Percentiles rank a stretch among this genome's conserved stretches.
phyloP scores from a whole-genome alignment of 2,329 filamentous ascomycete species.

The Ophiostoma perfectum region DNA sequence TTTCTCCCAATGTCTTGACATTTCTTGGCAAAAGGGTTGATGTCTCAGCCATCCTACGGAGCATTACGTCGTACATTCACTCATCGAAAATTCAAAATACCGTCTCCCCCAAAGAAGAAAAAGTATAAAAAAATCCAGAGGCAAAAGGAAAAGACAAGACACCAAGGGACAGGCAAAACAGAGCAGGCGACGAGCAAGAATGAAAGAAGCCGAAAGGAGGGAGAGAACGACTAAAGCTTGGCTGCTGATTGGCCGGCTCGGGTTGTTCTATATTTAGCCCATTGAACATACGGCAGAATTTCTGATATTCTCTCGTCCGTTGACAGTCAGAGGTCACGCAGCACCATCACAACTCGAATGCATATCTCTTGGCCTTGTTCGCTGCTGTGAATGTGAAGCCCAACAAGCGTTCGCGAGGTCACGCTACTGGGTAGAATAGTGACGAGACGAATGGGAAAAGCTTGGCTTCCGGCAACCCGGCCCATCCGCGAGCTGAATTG shows the following conservation, averaged over 20 bases:
- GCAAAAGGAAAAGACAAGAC: neutral
- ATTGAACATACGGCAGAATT: neutral
- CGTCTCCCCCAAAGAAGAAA: too few species aligned
- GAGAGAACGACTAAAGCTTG: neutral
- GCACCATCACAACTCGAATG: too few species aligned
- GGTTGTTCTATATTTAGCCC: neutral
- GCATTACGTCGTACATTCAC: too few species aligned
- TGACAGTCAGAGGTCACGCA: neutral
- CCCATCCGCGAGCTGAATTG: neutral
- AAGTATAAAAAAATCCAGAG: too few species aligned
- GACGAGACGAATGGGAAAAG: neutral
- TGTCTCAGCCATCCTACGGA: too few species aligned
- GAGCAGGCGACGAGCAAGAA: neutral
- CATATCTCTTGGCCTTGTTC: neutral
- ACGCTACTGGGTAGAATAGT: too few species aligned
- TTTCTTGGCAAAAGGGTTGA: too few species aligned
- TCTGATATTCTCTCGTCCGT: neutral
- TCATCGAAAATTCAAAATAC: too few species aligned
- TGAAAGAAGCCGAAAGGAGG: neutral
- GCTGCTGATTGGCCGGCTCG: neutral
- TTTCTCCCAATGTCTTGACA: too few species aligned
- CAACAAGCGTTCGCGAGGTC: neutral
- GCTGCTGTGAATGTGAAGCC: neutral
- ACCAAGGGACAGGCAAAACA: neutral
- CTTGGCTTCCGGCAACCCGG: neutral